Percentiles rank a stretch among this genome's conserved stretches.
Conservation (phyloP, 805 yeast genomes). For the Barnettozyma siamensis region DNA sequence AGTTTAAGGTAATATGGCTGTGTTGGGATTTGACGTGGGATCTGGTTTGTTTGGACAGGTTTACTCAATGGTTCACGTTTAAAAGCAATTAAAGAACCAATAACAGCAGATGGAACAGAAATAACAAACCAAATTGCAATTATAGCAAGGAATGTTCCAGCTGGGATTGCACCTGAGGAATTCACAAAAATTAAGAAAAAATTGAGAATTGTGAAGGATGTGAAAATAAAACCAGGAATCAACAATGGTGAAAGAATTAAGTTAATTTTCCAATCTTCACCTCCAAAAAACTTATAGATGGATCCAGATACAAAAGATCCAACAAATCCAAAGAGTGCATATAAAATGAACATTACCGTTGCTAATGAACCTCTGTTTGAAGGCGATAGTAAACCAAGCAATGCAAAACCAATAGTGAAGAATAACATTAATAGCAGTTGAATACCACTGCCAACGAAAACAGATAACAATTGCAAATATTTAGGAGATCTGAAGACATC, state of each 20-base stretch:
- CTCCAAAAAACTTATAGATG: slow-evolving; percentile 84
- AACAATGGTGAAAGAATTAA: slow-evolving; percentile 75
- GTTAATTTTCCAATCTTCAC: slow-evolving; percentile 85
- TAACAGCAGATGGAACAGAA: slow-evolving; percentile 76
- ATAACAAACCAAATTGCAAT: slow-evolving; percentile 79
- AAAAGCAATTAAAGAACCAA: slow-evolving; percentile 77
- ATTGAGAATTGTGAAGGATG: slow-evolving; percentile 62
- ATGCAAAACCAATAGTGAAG: slow-evolving; percentile 72
- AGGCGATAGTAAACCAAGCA: slow-evolving; percentile 86
- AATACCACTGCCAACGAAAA: slow-evolving; percentile 81
- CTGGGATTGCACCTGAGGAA: slow-evolving; percentile 93
- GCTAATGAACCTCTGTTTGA: slow-evolving; percentile 91
- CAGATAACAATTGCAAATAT: slow-evolving; percentile 63
- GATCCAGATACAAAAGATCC: slow-evolving; percentile 88
- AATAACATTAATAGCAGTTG: slow-evolving; percentile 76
- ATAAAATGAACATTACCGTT: slow-evolving; percentile 82
- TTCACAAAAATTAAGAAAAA: slow-evolving; percentile 70
- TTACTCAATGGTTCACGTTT: slow-evolving; percentile 50
- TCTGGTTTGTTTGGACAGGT: slow-evolving; percentile 91
- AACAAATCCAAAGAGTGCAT: slow-evolving; percentile 71
- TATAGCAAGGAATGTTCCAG: slow-evolving; percentile 81
- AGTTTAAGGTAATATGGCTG: slow-evolving; percentile 82
- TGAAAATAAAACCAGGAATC: slow-evolving; percentile 77
- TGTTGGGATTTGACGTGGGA: slow-evolving; percentile 91
- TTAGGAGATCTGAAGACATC: slow-evolving; percentile 88